phyloP scores from a whole-genome alignment of 177 flowering plant genomes.

The Telopea speciosissima region DNA sequence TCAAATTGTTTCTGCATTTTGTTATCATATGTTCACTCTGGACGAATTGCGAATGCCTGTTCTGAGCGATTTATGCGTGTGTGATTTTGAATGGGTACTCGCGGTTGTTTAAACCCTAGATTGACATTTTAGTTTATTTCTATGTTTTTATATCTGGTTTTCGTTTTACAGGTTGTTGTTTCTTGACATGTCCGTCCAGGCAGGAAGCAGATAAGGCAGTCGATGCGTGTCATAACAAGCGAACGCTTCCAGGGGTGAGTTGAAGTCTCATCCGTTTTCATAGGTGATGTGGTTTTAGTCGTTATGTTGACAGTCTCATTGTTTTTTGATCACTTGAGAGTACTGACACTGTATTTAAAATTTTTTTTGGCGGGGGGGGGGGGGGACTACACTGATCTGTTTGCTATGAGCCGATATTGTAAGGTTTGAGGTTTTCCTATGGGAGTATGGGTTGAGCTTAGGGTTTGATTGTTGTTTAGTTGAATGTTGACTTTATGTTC shows the following conservation, averaged over 20 bases:
- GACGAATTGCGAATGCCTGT: conserved; percentile 17
- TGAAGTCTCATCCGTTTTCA: background rate
- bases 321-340: background rate
- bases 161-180: conserved; percentile 74
- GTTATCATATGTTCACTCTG: conserved; percentile 1
- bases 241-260: conserved; percentile 91
- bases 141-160: background rate
- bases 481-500: too few species aligned
- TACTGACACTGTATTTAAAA: too few species aligned
- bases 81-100: background rate
- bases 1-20: conserved; percentile 4
- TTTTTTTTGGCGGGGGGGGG: too few species aligned
- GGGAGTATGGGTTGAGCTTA: background rate
- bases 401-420: background rate
- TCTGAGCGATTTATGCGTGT: background rate
- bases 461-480: background rate
- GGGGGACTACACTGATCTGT: background rate
- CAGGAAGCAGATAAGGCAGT: conserved; percentile 94
- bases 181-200: conserved; percentile 89
- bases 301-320: background rate
- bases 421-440: background rate
- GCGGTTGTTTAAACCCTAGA: background rate
- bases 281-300: background rate
- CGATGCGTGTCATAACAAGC: conserved; percentile 86
- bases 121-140: conserved; percentile 2